Evolutionary conservation across 257 asterid species (phyloP).

Genomic region (Striga asiatica): DNA sequence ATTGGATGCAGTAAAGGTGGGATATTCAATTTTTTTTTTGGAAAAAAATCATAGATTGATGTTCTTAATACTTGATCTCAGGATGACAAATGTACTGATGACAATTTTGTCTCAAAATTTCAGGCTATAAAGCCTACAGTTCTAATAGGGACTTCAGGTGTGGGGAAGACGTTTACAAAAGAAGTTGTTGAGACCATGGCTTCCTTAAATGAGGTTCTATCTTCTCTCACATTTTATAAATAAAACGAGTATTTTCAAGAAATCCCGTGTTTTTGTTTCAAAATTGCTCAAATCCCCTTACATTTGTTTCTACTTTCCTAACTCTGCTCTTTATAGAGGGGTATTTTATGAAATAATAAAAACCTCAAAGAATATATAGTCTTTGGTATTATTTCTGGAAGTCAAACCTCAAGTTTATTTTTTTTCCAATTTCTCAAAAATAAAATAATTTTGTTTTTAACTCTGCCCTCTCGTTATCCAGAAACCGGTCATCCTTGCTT

Average conservation of each 20-base stretch:
- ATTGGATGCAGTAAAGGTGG: constrained; percentile 72
- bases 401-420: not conserved
- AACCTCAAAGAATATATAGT: too few relatives aligned
- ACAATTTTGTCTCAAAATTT: constrained; percentile 6
- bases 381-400: not conserved
- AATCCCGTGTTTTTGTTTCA: not conserved
- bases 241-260: not conserved
- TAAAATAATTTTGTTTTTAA: not conserved
- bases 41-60: constrained; percentile 1
- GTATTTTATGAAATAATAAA: not conserved
- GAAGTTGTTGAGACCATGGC: constrained; percentile 84
- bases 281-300: not conserved
- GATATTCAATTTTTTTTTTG: constrained; percentile 5
- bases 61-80: not conserved
- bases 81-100: not conserved
- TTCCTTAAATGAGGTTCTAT: constrained; percentile 56
- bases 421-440: not conserved
- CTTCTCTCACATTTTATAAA: not conserved
- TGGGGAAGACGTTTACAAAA: constrained; percentile 67
- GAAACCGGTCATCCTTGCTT: constrained; percentile 83
- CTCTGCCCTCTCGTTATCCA: constrained; percentile 15
- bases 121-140: constrained; percentile 76
- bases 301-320: not conserved
- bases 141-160: constrained; percentile 90
- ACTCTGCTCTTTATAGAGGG: not conserved